Conservation (phyloP, 2,329 filamentous ascomycete genomes). For the Trichoderma sp. region DNA sequence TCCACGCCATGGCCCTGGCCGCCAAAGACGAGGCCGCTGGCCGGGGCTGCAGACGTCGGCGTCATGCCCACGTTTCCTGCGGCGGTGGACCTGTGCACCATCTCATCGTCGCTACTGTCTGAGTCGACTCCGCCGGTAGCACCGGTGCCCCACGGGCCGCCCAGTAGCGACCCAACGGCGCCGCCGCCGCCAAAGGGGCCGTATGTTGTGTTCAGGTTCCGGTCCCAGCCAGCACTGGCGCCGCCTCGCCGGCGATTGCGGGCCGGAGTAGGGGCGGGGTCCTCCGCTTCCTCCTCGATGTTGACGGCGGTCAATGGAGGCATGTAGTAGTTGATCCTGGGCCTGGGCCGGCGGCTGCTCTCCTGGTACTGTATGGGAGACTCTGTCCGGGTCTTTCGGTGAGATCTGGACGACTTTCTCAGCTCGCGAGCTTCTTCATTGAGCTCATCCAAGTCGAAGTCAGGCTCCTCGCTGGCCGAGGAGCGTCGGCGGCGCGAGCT, state of each 20-base stretch:
- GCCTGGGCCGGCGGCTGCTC: slow-evolving; percentile 51
- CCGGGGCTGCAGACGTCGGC: slow-evolving; percentile 54
- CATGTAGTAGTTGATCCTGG: slow-evolving; percentile 81
- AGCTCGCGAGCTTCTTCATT: slow-evolving; percentile 68
- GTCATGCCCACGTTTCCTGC: slow-evolving; percentile 66
- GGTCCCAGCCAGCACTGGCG: slow-evolving; percentile 67
- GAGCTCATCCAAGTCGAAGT: slow-evolving; percentile 65
- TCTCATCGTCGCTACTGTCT: slow-evolving; percentile 95
- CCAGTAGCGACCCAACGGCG: slow-evolving; percentile 70
- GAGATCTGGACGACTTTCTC: slow-evolving; percentile 55
- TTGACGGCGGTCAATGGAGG: slow-evolving; percentile 64
- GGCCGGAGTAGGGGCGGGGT: slow-evolving; percentile 67
- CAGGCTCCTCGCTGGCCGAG: slow-evolving; percentile 60
- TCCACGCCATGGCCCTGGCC: slow-evolving; percentile 47
- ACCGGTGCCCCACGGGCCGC: slow-evolving; percentile 72
- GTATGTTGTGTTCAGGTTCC: slow-evolving; percentile 83
- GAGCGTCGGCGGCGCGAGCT: slow-evolving; percentile 53
- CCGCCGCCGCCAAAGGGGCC: slow-evolving; percentile 90
- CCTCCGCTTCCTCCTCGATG: slow-evolving; percentile 72
- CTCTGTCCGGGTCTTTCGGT: slow-evolving; percentile 53
- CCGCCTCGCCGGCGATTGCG: slow-evolving; percentile 66
- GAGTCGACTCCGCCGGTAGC: slow-evolving; percentile 82
- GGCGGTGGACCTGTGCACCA: slow-evolving; percentile 60
- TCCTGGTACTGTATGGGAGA: slow-evolving; percentile 64
- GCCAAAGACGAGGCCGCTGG: slow-evolving; percentile 50